Base-by-base conservation (phyloP, 2,329 filamentous ascomycete species). In the Sordariomycetes sp. region DNA sequence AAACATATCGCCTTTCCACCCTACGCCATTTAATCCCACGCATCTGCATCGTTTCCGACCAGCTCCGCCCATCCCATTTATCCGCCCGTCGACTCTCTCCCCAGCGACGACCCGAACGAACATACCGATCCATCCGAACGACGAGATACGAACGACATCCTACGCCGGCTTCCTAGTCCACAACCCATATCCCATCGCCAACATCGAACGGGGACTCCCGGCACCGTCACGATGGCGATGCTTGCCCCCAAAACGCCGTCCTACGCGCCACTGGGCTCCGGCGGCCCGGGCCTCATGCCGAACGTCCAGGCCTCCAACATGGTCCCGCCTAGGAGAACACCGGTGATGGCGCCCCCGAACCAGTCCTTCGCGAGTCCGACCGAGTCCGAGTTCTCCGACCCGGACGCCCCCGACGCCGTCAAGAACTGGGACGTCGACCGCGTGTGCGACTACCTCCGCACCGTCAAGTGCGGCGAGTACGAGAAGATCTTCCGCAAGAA, bases 401-500 rank as follows among this genome's bases (percentile, higher is more conserved):
- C 82, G 65, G 90, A 93, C 64, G 82, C 83, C 35, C 81, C 88
- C 57, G 87, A 91, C 66, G 84, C 86, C 5, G 84, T 89, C 64
- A 87, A 86, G 81, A 87, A 81, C 70, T 97, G 93, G 93, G 87
- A 93, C 68, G 94, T 97, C 74, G 88, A 92, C 64, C 86, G 86
- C 64, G 94, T 99, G 34, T 89, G 88, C 68, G 89, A 96, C 56
- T 99, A 96, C 81, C 79, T 99, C 62, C 82, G 86, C 66, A 91
- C 85, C 65, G 92, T 99, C 69, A 93, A 95, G 68, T 97, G 92
- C 69, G 86, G 87, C 65, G 91, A 97, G 69, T 97, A 99, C 73
- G 91, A 96, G 69, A 86, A 89, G 67, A 73, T 96, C 28, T 97
- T 97, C 73, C 74, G 89, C 73, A 86, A 86, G 69, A 96, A 99